These are phyloP conservation scores for Scutellaria galericulata DNA, from an alignment of 257 asterid genomes.

Conservation along the genomic window DNA sequence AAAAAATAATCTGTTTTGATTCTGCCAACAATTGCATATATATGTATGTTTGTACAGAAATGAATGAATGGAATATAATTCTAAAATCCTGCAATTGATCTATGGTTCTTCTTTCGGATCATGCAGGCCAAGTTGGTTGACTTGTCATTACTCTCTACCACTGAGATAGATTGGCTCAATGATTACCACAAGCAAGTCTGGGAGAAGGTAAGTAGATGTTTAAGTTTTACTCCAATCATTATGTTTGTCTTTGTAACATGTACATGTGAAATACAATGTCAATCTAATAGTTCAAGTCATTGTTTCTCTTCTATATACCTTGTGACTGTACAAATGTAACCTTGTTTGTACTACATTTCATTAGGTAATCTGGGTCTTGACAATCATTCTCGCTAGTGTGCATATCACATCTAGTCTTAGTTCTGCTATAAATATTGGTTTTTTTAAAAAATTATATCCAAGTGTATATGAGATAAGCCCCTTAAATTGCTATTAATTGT, in stretches of 20 bases:
- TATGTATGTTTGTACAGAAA: neutral
- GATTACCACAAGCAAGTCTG: conserved; percentile 89
- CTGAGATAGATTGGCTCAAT: conserved; percentile 86
- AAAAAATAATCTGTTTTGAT: no score
- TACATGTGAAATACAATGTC: conserved; percentile 8
- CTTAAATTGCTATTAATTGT: no score
- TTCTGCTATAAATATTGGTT: no score
- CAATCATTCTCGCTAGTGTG: no score
- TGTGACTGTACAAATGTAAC: neutral
- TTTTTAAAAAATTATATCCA: no score
- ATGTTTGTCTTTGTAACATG: neutral
- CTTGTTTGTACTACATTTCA: neutral
- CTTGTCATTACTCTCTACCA: conserved; percentile 61
- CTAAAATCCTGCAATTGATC: neutral
- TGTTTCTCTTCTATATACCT: neutral
- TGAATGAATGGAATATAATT: neutral
- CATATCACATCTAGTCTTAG: no score
- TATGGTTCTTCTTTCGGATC: conserved; percentile 10
- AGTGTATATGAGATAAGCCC: no score
- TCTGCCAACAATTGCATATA: no score
- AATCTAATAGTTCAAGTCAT: conserved; percentile 17
- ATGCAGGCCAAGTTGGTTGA: conserved; percentile 73
- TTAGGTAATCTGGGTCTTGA: neutral
- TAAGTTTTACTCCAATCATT: neutral
- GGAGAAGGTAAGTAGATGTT: conserved; percentile 70